Evolutionary conservation across 805 yeast genomes (phyloP), one percentile per base, ranked within the genome.

Genomic region (Yamadazyma takamatsuzukensis): DNA sequence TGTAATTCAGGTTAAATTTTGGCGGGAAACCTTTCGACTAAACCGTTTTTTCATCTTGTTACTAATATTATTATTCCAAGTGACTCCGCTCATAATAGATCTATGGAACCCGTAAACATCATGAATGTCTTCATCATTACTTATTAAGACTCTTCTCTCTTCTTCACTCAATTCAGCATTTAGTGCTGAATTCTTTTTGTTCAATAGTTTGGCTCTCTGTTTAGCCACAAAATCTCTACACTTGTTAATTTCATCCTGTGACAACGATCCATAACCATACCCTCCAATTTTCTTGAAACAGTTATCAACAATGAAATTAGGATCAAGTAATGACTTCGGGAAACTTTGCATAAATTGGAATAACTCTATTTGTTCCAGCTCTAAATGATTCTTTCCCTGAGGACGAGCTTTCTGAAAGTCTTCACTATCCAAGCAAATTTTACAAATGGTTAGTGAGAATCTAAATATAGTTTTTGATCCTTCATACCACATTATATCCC

Each of bases 401-500:
- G 37, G 38, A 17, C 53, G 48, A 6, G 45, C 45, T 2, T 30
- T 34, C 39, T 42, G 48, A 40, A 89, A 69, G 30, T 74, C 74
- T 2, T 85, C 82, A 48, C 84, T 89, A 32, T 66, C 72, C 17
- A 62, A 49, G 33, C 88, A 69, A 41, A 80, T 56, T 49, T 84
- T 83, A 54, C 89, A 74, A 10, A 93, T 74, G 1, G 96, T 82
- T 34, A 90, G 60, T 1, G 95, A 80, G 3, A 85, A 73, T 37
- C 95, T 76, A 62, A 88, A 93, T 12, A 93, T 65, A 8, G 93
- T 76, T 49, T 85, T 85, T 2, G 95, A 81, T 18, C 87, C 96
- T 54, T 90, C 97, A 51, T 83, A 87, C 68, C 94, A 89, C 30
- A 90, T 61, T 41, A 94, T 85, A 58, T 93, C 98, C 97, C 98